Base-by-base conservation (phyloP, 2,329 filamentous ascomycete genomes). In the Nothomitra cinnamomea region DNA sequence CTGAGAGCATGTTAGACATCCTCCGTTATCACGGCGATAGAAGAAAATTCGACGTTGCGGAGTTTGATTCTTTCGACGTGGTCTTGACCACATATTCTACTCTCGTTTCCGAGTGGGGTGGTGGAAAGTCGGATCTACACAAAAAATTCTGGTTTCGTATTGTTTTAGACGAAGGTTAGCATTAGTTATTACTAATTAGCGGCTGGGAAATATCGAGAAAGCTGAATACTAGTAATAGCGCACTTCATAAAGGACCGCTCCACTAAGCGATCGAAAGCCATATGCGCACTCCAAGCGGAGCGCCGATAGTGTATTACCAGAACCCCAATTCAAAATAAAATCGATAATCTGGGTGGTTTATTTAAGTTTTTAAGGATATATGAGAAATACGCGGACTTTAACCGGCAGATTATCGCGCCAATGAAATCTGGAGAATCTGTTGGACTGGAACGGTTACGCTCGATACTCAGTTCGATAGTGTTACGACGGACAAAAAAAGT, bases 1-100 rank as follows among this genome's bases (percentile, higher is more conserved):
- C 40, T 42, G 40, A 19, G 6, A 6, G 40, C 40, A n/a, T n/a
- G n/a, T 15, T 42, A 4, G 4, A 42, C 4, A 19, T 42, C 6
- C 40, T 42, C 40, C 73, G 88, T 32, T 77, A 86, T 55, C 87
- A 94, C 61, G 77, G 78, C 1, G 6, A 4, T 6, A 69, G 69
- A 21, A 83, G 77, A 57, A 78, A 75, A 57, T 66, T 70, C 17
- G 67, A 61, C n/a, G n/a, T n/a, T n/a, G n/a, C n/a, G n/a, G n/a
- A n/a, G n/a, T n/a, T n/a, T n/a, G n/a, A n/a, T n/a, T n/a, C 4
- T 61, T 67, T 3, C 60, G 85, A 92, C 61, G 77, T 90, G 24
- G 82, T 92, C 3, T 68, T 92, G 32, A 90, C 86, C 1, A 88
- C 85, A 0, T 92, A 83, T 60, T 84, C 84, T 19, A 87, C 80